Percentiles rank a stretch among this genome's conserved stretches.
Evolutionary conservation across 495 filamentous ascomycete genomes (phyloP).

Genomic region (Aspergillus sclerotioniger): DNA sequence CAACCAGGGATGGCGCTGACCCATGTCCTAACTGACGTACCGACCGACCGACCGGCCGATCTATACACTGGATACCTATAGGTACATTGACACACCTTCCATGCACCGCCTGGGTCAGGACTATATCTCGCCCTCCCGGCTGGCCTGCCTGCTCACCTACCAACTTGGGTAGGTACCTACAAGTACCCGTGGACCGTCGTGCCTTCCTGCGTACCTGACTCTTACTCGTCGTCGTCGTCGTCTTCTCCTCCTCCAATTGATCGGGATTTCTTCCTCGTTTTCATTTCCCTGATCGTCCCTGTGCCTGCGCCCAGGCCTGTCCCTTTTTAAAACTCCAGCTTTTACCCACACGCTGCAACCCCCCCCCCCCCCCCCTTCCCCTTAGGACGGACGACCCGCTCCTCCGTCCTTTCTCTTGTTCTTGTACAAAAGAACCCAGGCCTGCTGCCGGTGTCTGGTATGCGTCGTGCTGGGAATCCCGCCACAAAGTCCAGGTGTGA

Average conservation of each 20-base stretch:
- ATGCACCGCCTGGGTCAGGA: no score
- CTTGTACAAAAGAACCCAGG: conserved; percentile 16
- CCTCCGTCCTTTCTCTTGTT: conserved; percentile 20
- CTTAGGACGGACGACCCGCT: conserved; percentile 6
- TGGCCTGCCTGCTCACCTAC: no score
- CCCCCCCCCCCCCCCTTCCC: conserved; percentile 14
- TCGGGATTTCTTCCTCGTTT: not conserved
- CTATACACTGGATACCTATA: not conserved
- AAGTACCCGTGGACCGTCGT: no score
- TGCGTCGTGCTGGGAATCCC: conserved; percentile 15
- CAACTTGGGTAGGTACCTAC: no score
- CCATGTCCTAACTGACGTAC: not conserved
- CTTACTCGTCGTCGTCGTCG: no score
- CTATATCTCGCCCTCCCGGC: no score
- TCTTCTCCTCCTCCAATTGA: not conserved
- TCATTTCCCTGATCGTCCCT: conserved; percentile 21
- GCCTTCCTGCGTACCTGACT: no score
- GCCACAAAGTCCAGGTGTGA: not conserved
- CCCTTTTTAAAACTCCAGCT: conserved; percentile 37
- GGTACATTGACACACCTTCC: not conserved
- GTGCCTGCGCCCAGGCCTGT: conserved; percentile 21
- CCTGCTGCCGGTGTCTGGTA: conserved; percentile 24
- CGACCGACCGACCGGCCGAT: not conserved
- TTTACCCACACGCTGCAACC: conserved; percentile 31
- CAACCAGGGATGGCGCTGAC: not conserved